phyloP scores from a whole-genome alignment of 148 eudicot species.

The Nyssa sinensis region DNA sequence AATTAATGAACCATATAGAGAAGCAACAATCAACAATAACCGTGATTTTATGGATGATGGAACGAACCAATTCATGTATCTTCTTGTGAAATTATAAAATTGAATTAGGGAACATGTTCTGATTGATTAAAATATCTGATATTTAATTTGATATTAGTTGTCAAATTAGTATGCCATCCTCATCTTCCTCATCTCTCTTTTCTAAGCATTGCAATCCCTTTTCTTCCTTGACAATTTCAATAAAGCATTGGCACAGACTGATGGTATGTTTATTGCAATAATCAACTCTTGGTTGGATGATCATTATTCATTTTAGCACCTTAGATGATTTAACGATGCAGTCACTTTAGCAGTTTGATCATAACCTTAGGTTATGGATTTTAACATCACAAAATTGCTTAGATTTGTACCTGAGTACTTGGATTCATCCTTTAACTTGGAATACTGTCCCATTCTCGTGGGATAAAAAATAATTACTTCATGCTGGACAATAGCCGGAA shows the following conservation, averaged over 20 bases:
- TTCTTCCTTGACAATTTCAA: not conserved
- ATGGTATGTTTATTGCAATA: not conserved
- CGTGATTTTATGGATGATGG: not conserved
- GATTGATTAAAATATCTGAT: no score
- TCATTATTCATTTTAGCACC: not conserved
- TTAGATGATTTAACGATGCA: not conserved
- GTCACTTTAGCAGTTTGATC: not conserved
- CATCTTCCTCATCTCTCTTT: not conserved
- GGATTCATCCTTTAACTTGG: not conserved
- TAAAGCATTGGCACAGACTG: not conserved
- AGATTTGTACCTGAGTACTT: not conserved
- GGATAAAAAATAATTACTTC: no score
- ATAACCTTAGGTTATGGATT: not conserved
- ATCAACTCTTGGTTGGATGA: not conserved
- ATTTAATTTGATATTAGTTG: no score
- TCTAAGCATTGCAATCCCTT: not conserved
- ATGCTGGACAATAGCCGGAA: no score
- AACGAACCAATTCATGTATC: not conserved
- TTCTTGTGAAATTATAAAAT: not conserved
- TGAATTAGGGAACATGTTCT: not conserved
- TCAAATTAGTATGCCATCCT: no score
- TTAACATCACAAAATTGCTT: not conserved
- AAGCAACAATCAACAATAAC: not conserved
- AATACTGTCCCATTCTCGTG: no score
- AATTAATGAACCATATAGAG: not conserved